phyloP scores from a whole-genome alignment of 2,329 filamentous ascomycete genomes.

The Aspergillus quadrilineatus region DNA sequence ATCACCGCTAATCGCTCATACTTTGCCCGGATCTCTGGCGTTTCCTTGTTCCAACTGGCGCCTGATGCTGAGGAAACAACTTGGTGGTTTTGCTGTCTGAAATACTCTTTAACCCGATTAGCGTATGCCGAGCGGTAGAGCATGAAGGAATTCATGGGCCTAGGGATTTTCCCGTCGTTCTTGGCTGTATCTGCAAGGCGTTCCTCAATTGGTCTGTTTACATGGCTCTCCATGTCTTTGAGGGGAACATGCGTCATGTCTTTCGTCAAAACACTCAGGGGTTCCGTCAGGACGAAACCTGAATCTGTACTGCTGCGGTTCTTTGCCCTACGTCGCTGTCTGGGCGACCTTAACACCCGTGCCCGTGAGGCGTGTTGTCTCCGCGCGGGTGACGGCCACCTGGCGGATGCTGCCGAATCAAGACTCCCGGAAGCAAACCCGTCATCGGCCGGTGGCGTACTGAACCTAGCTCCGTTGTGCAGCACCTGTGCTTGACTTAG shows the following conservation, averaged over 20 bases:
- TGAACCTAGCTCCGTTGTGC: conserved; percentile 19
- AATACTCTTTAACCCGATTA: conserved; percentile 78
- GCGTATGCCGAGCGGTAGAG: conserved; percentile 92
- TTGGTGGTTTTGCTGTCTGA: conserved; percentile 87
- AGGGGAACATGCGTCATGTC: conserved; percentile 56
- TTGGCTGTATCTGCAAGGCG: conserved; percentile 68
- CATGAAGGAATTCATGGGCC: conserved; percentile 98
- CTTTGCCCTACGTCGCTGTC: conserved; percentile 13
- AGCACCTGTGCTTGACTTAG: conserved; percentile 17
- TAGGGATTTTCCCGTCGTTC: conserved; percentile 75
- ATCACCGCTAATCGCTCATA: conserved; percentile 77
- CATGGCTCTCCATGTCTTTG: conserved; percentile 76
- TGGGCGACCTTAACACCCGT: conserved; percentile 16
- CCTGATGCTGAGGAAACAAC: conserved; percentile 86
- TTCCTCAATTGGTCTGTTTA: conserved; percentile 66
- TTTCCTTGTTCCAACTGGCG: conserved; percentile 79
- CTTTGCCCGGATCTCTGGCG: conserved; percentile 66
- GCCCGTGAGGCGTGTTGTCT: conserved; percentile 13
- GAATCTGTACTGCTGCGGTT: conserved; percentile 11
- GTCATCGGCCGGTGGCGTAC: conserved; percentile 29
- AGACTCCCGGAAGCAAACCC: conserved; percentile 11
- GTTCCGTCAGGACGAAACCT: conserved; percentile 17
- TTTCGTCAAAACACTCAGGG: conserved; percentile 30
- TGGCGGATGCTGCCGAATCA: conserved; percentile 15
- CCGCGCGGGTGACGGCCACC: conserved; percentile 22